A percentile compares a stretch with the other conserved stretches of the same genome.
Evolutionary conservation across 108 stramenopile genomes (phyloP).

Genomic region (Poteriospumella lacustris): DNA sequence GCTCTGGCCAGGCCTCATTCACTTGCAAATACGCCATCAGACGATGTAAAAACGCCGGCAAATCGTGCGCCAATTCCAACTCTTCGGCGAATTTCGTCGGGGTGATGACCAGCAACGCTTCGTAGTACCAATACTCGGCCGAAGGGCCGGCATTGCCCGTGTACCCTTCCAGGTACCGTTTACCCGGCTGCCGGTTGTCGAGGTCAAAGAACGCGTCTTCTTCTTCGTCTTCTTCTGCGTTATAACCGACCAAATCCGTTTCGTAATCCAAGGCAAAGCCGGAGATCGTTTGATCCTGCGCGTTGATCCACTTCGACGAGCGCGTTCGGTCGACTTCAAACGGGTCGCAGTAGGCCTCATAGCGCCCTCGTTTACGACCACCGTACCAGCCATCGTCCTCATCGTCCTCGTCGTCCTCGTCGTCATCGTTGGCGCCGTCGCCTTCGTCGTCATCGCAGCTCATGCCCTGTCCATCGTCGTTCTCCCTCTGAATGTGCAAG

Average conservation of each 20-base stretch:
- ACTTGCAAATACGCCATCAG: too few species aligned
- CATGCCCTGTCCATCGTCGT: too few species aligned
- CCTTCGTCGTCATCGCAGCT: too few species aligned
- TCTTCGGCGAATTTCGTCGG: neutral
- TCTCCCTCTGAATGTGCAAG: neutral
- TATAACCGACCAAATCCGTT: too few species aligned
- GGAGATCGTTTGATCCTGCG: neutral
- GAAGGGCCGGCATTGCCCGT: neutral
- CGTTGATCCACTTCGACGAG: neutral
- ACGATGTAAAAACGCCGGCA: too few species aligned
- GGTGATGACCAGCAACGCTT: neutral
- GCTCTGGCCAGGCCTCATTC: too few species aligned
- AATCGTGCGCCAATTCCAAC: neutral
- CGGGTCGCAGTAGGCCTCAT: neutral
- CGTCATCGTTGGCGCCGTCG: neutral
- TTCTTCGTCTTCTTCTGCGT: neutral
- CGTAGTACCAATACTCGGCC: neutral
- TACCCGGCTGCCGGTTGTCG: too few species aligned
- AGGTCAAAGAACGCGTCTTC: too few species aligned
- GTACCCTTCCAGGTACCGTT: too few species aligned
- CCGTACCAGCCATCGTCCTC: neutral
- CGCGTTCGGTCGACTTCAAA: neutral
- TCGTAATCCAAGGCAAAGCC: too few species aligned
- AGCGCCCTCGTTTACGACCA: neutral
- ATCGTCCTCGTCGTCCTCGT: neutral